A percentile compares a stretch with the other conserved stretches of the same genome.
Conservation (phyloP, 768 basidiomycete species). For the Panaeolus papilionaceus region DNA sequence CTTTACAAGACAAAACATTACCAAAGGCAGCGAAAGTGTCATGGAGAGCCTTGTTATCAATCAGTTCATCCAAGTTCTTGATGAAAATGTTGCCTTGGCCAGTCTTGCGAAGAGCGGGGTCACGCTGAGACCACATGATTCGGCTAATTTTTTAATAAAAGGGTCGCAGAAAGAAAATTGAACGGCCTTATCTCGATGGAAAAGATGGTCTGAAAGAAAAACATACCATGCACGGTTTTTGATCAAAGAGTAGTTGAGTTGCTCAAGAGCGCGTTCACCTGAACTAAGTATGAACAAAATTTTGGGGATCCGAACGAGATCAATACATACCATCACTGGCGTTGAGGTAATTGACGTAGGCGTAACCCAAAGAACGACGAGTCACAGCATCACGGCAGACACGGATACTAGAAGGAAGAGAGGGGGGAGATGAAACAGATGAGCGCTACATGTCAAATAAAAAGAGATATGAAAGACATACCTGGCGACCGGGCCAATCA, state of each 20-base stretch:
- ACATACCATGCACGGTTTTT: conserved; percentile 94
- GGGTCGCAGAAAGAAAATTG: not conserved
- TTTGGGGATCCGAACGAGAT: not conserved
- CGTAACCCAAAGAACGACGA: conserved; percentile 98
- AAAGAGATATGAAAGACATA: conserved; percentile 41
- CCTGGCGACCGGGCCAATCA: conserved; percentile 99
- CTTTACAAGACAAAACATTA: conserved; percentile 98
- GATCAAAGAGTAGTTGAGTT: conserved; percentile 99
- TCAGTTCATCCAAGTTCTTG: conserved; percentile 96
- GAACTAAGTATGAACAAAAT: conserved; percentile 19
- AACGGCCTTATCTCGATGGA: conserved; percentile 17
- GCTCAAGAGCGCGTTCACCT: conserved; percentile 98
- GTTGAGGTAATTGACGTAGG: conserved; percentile 99
- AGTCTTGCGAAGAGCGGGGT: conserved; percentile 98
- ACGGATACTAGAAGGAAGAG: conserved; percentile 67
- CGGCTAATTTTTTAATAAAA: conserved; percentile 57
- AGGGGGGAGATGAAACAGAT: conserved; percentile 36
- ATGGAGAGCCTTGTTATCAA: conserved; percentile 99
- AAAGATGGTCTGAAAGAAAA: conserved; percentile 23
- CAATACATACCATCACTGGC: conserved; percentile 78
- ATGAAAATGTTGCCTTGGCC: conserved; percentile 99
- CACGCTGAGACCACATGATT: conserved; percentile 99
- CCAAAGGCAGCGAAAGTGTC: conserved; percentile 99
- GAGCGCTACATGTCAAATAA: conserved; percentile 16
- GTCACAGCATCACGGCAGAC: conserved; percentile 99